Evolutionary conservation across 768 basidiomycete species (phyloP).

Genomic region (Xerocomus brunneocitrinus): DNA sequence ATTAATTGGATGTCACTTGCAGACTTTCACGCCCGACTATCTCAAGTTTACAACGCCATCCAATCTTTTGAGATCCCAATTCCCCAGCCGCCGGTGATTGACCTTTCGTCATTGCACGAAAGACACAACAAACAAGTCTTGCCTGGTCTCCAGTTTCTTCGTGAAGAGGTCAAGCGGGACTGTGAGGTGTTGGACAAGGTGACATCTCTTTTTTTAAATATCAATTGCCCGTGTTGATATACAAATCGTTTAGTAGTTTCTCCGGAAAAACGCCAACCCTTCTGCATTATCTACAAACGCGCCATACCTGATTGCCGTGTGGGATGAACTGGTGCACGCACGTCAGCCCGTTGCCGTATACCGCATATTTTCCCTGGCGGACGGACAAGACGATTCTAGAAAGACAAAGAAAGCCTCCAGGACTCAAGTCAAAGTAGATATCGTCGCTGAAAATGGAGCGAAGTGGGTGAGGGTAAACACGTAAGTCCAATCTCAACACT

Average conservation of each 20-base stretch:
- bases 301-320: slow-evolving; percentile 75
- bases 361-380: slow-evolving; percentile 30
- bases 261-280: slow-evolving; percentile 34
- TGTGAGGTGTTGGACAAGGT: slow-evolving; percentile 40
- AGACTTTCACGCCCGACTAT: slow-evolving; percentile 5
- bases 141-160: slow-evolving; percentile 38
- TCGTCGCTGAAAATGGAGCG: slow-evolving; percentile 70
- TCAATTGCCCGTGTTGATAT: background rate
- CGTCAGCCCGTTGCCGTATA: slow-evolving; percentile 57
- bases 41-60: slow-evolving; percentile 2
- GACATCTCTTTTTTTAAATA: background rate
- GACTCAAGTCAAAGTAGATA: slow-evolving; percentile 65
- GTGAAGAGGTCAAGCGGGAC: slow-evolving; percentile 42
- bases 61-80: slow-evolving; percentile 19
- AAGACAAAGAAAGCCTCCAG: background rate
- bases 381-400: background rate
- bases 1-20: background rate
- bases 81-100: slow-evolving; percentile 32
- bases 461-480: slow-evolving; percentile 86
- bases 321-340: slow-evolving; percentile 70
- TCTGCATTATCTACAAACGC: slow-evolving; percentile 63
- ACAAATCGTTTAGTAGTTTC: slow-evolving; percentile 52
- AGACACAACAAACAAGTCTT: slow-evolving; percentile 20
- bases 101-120: slow-evolving; percentile 4
- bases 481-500: slow-evolving; percentile 41